These are phyloP conservation scores for Pseudonitzschia multistriata DNA, from an alignment of 108 stramenopile species.

Conservation along the genomic window DNA sequence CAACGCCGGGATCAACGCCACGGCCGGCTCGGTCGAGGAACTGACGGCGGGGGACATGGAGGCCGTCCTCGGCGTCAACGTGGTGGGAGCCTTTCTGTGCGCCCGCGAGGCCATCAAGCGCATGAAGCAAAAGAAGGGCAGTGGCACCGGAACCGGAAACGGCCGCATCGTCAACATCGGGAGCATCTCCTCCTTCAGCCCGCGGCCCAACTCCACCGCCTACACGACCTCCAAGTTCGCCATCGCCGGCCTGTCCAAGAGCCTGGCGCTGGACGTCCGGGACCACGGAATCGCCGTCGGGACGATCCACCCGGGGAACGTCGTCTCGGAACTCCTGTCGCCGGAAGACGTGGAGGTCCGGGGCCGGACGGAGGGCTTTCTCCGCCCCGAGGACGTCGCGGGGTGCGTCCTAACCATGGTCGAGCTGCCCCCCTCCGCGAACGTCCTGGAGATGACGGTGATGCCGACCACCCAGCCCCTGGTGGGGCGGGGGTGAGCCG, in stretches of 20 bases:
- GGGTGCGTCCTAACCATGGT: constrained; percentile 72
- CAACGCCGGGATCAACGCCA: constrained; percentile 72
- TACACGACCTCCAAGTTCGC: constrained; percentile 83
- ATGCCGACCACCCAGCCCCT: constrained; percentile 71
- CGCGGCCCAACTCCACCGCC: constrained; percentile 67
- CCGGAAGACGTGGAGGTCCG: constrained; percentile 12
- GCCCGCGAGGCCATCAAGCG: constrained; percentile 62
- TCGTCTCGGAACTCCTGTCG: constrained; percentile 37
- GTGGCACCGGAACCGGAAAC: constrained; percentile 40
- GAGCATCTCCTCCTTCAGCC: constrained; percentile 58
- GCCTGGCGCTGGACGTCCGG: constrained; percentile 74
- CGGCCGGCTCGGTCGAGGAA: constrained; percentile 48
- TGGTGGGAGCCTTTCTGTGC: constrained; percentile 69
- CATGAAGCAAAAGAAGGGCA: constrained; percentile 41
- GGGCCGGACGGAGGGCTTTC: constrained; percentile 43
- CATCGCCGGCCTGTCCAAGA: constrained; percentile 62
- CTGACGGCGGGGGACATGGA: constrained; percentile 45
- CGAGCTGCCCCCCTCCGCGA: constrained; percentile 57
- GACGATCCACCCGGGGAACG: constrained; percentile 80
- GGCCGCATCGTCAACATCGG: constrained; percentile 82
- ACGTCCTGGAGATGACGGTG: constrained; percentile 74
- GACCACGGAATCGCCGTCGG: constrained; percentile 53
- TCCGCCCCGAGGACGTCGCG: constrained; percentile 73
- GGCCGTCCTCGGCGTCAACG: constrained; percentile 62
- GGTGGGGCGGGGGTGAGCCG: constrained; percentile 72